These are phyloP conservation scores for Macrolepiota fuliginosa DNA, from an alignment of 768 basidiomycete genomes.

Conservation along the genomic window DNA sequence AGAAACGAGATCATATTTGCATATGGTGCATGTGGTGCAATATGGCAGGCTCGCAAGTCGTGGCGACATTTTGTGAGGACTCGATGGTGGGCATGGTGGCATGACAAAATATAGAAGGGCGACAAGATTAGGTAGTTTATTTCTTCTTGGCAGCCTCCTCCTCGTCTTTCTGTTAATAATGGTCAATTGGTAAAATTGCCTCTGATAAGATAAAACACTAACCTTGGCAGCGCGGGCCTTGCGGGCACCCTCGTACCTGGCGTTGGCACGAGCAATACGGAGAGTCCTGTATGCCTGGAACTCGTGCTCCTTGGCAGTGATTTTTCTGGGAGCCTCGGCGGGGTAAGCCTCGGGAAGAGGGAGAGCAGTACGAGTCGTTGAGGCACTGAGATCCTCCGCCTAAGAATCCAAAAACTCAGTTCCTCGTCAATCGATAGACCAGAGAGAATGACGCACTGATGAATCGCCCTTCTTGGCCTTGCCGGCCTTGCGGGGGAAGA, in stretches of 20 bases:
- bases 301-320: slow-evolving; percentile 85
- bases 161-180: slow-evolving; percentile 67
- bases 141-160: slow-evolving; percentile 94
- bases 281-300: slow-evolving; percentile 89
- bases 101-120: slow-evolving; percentile 18
- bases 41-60: slow-evolving; percentile 23
- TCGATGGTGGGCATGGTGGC: slow-evolving; percentile 24
- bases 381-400: slow-evolving; percentile 80
- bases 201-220: slow-evolving; percentile 24
- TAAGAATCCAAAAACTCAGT: slow-evolving; percentile 26
- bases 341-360: slow-evolving; percentile 66
- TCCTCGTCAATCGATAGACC: background rate
- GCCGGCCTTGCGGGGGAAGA: slow-evolving; percentile 94
- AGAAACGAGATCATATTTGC: slow-evolving; percentile 27
- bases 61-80: slow-evolving; percentile 36
- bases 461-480: slow-evolving; percentile 98
- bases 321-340: slow-evolving; percentile 88
- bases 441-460: slow-evolving; percentile 52
- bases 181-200: slow-evolving; percentile 1
- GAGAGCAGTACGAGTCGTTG: slow-evolving; percentile 66
- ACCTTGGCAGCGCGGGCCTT: slow-evolving; percentile 87
- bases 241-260: slow-evolving; percentile 84
- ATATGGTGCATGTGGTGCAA: slow-evolving; percentile 34
- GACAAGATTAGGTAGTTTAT: slow-evolving; percentile 41
- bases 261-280: slow-evolving; percentile 77